A percentile compares a stretch with the other conserved stretches of the same genome.
Evolutionary conservation across 306 rosid genomes (phyloP).

Genomic region (Dalbergia cultrata): DNA sequence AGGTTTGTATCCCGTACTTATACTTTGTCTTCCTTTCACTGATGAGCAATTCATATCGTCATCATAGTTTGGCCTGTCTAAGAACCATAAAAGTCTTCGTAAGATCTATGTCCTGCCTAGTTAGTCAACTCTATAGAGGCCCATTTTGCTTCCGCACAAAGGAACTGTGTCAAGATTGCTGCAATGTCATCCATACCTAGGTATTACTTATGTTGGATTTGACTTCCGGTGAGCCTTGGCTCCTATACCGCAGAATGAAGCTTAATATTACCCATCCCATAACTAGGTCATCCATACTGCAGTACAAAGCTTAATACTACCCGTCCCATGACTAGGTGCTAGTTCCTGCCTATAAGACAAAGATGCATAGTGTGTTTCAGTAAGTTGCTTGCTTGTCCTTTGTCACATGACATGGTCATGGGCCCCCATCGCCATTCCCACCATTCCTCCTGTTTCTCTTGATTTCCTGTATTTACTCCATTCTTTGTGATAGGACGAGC

Average conservation of each 20-base stretch:
- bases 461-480: slow-evolving; percentile 29
- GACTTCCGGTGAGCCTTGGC: slow-evolving; percentile 18
- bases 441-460: slow-evolving; percentile 35
- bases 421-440: slow-evolving; percentile 26
- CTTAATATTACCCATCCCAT: no score
- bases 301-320: background rate
- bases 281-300: no score
- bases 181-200: slow-evolving; percentile 15
- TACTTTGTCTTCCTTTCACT: slow-evolving; percentile 17
- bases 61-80: slow-evolving; percentile 19
- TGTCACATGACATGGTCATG: slow-evolving; percentile 36
- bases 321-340: slow-evolving; percentile 5
- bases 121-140: slow-evolving; percentile 16
- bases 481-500: slow-evolving; percentile 71
- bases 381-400: slow-evolving; percentile 40
- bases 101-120: slow-evolving; percentile 28
- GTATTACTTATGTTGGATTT: slow-evolving; percentile 28
- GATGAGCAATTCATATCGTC: slow-evolving; percentile 16
- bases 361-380: slow-evolving; percentile 29
- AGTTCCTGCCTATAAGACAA: slow-evolving; percentile 15
- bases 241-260: background rate
- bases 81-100: background rate
- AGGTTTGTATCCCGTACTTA: slow-evolving; percentile 65
- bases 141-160: slow-evolving; percentile 31
- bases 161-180: slow-evolving; percentile 30